Evolutionary conservation across 257 asterid genomes (phyloP).

Genomic region (Cynanchum wilfordii): DNA sequence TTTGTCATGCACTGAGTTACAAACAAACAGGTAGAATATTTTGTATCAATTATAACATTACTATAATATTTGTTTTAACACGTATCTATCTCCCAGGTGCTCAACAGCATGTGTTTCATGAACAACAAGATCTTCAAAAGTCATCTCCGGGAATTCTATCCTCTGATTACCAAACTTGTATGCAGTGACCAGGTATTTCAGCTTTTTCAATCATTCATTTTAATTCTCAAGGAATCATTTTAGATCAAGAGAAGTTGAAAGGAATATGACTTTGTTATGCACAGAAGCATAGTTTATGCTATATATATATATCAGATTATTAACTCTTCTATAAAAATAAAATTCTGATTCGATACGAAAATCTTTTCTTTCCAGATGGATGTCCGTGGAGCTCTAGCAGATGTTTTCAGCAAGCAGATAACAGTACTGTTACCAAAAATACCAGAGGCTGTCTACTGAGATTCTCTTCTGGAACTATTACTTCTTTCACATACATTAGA

Average conservation of each 20-base stretch:
- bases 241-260: no score
- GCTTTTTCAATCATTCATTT: conserved; percentile 5
- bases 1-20: not conserved
- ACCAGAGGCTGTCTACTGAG: conserved; percentile 16
- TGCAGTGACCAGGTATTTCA: conserved; percentile 91
- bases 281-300: conserved; percentile 3
- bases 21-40: not conserved
- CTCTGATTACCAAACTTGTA: conserved; percentile 83
- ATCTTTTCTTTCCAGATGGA: conserved; percentile 56
- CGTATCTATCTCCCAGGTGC: conserved; percentile 60
- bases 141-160: conserved; percentile 85
- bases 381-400: conserved; percentile 83
- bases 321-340: not conserved
- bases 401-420: conserved; percentile 75
- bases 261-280: not conserved
- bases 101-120: conserved; percentile 81
- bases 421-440: conserved; percentile 40
- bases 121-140: conserved; percentile 66
- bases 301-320: no score
- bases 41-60: no score
- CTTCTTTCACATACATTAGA: not conserved
- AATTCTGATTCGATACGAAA: conserved; percentile 5
- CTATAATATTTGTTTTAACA: not conserved
- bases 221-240: not conserved
- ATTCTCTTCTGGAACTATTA: not conserved